Base-by-base conservation (phyloP, 208 protist genomes). In the Trypanosoma brucei region DNA sequence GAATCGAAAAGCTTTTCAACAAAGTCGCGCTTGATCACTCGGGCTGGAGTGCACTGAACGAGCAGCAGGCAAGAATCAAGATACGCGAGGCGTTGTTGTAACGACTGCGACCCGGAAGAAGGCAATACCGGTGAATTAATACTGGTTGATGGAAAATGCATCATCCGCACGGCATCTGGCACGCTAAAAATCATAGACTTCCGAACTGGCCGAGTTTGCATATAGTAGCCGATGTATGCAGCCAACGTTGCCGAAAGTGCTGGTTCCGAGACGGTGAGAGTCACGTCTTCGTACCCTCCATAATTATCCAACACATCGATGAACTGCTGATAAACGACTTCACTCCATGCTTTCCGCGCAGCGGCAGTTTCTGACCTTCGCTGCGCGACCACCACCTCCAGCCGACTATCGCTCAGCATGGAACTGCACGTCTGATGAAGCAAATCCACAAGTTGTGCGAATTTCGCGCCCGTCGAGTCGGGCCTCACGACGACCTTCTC, bases 201-300 rank as follows among this genome's bases (percentile, higher is more conserved):
- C 4, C 14, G 46, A 53, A 54, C 36, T 13, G 22, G n/a, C 4
- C 57, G 59, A 44, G 65, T 51, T 49, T 56, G 34, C 6, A 68
- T 11, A 58, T 62, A 49, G 62, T 79, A 83, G 70, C 69, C 79
- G 13, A 81, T 74, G 39, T 79, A 75, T 3, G 76, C 75, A 8
- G 89, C 83, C 39, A 95, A 63, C 8, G 83, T 58, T 22, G 89
- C 78, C 33, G 89, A 71, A 42, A 93, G 72, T 31, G 86, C 83
- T n/a, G 86, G 72, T 67, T 92, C 78, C 14, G 83, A 79, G 59
- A 93, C 84, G 60, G 83, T 81, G 37, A 95, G 69, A 42, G 79
- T 88, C 42, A 90, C 84, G 63, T 95, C 89, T 58, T 95, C 90
- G 74, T 95, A 95, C 45, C 90, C 90, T 57, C 83, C 83, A 65